Evolutionary conservation across 2,329 filamentous ascomycete species (phyloP), one percentile per base, ranked within the genome.

Genomic region (Graphiopsis chlorocephala): DNA sequence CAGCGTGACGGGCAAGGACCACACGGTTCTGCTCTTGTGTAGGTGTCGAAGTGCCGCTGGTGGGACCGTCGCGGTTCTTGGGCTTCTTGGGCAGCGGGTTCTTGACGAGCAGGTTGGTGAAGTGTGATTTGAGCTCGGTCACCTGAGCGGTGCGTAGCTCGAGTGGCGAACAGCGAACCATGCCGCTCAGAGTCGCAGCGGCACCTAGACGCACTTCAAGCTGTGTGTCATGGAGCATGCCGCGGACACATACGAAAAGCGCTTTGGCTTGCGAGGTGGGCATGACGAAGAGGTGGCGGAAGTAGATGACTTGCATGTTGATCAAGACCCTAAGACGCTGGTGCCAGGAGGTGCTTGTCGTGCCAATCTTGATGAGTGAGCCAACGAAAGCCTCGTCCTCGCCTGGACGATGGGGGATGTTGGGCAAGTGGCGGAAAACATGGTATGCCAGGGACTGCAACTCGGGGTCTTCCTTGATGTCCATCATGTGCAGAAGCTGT

Each of bases 251-350:
- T 52, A 90, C 88, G 75, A 98, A 96, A 17, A 99, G 86, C 35
- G 87, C 85, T 71, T 92, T 85, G 62, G 95, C 90, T 75, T 97
- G 90, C 8, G 85, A 80, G 7, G 85, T 82, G 33, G 88, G 86
- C 70, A 96, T 91, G 29, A 98, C 82, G 83, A 99, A 99, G 42
- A 99, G 85, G 28, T 94, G 91, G 59, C 95, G 90, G 86, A 98
- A 99, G 82, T 97, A 99, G 71, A 99, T 90, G 69, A 98, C 94
- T 74, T 99, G 96, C 83, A 99, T 97, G 79, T 98, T 98, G 79
- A 99, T 93, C 70, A 99, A 86, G 50, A 96, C 92, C 28, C 96
- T 88, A 45, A 99, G 84, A 55, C 95, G 90, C 79, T 99, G 95
- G 78, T 99, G 95, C 95, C 95, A 99, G 64, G 91, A 95, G 2